These are phyloP conservation scores for Noccaea caerulescens DNA, from an alignment of 345 rosid genomes.

Conservation along the genomic window DNA sequence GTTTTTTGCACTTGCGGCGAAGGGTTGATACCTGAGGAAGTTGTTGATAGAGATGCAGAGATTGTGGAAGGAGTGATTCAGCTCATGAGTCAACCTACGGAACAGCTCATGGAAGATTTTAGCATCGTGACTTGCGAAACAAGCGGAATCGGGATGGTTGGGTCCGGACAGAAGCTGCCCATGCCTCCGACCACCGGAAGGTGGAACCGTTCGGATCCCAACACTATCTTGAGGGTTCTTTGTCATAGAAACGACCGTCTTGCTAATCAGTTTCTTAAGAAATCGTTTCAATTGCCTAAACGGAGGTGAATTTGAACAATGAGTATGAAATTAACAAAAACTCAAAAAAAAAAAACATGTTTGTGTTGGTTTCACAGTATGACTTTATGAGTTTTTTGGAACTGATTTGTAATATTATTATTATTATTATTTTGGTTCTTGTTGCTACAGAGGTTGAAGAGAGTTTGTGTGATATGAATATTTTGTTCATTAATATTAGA, in stretches of 20 bases:
- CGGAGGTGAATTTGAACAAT: slow-evolving; percentile 39
- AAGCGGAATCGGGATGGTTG: slow-evolving; percentile 51
- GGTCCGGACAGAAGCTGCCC: slow-evolving; percentile 62
- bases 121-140: slow-evolving; percentile 64
- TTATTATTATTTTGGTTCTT: too few species aligned
- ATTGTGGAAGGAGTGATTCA: slow-evolving; percentile 72
- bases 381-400: not conserved
- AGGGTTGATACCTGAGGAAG: slow-evolving; percentile 71
- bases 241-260: slow-evolving; percentile 77
- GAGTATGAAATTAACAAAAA: not conserved
- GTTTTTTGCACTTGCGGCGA: slow-evolving; percentile 73
- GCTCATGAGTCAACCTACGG: slow-evolving; percentile 75
- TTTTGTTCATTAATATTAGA: slow-evolving; percentile 33
- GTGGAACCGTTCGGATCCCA: slow-evolving; percentile 85
- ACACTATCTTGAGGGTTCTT: slow-evolving; percentile 73
- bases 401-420: slow-evolving; percentile 31
- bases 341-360: not conserved
- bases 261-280: slow-evolving; percentile 71
- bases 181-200: slow-evolving; percentile 83
- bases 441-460: slow-evolving; percentile 20
- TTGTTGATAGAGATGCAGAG: slow-evolving; percentile 71
- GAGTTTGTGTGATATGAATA: slow-evolving; percentile 11
- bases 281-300: slow-evolving; percentile 70
- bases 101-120: slow-evolving; percentile 82
- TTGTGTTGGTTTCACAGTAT: not conserved